Evolutionary conservation across 495 filamentous ascomycete species (phyloP).

Genomic region (Margaritispora aquatica): DNA sequence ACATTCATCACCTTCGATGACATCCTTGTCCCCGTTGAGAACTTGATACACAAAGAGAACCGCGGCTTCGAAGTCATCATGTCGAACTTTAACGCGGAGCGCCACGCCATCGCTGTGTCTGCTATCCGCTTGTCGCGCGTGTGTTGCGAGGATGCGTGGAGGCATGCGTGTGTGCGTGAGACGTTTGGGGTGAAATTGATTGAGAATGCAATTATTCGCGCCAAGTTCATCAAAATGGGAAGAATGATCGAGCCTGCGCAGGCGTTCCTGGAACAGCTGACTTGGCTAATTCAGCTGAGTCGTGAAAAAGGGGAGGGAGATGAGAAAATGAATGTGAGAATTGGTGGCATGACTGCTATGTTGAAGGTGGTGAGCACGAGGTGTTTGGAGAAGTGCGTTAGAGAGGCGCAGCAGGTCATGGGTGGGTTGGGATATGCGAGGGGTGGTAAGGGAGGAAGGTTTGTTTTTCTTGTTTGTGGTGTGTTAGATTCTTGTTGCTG

Average conservation of each 20-base stretch:
- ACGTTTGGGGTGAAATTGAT: slow-evolving; percentile 44
- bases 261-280: slow-evolving; percentile 42
- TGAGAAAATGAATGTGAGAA: slow-evolving; percentile 34
- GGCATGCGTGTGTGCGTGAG: slow-evolving; percentile 40
- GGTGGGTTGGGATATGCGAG: slow-evolving; percentile 28
- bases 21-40: slow-evolving; percentile 37
- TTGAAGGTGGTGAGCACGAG: slow-evolving; percentile 23
- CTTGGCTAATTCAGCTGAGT: slow-evolving; percentile 25
- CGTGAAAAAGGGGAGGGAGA: slow-evolving; percentile 31
- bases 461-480: background rate
- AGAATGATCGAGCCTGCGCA: slow-evolving; percentile 43
- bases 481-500: background rate
- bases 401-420: slow-evolving; percentile 28
- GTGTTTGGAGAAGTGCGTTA: slow-evolving; percentile 22
- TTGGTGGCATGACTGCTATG: slow-evolving; percentile 38
- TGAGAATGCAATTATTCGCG: slow-evolving; percentile 38
- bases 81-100: slow-evolving; percentile 46
- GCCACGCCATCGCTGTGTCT: slow-evolving; percentile 36
- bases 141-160: slow-evolving; percentile 43
- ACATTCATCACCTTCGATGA: slow-evolving; percentile 44
- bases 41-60: slow-evolving; percentile 41
- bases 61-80: slow-evolving; percentile 44
- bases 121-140: slow-evolving; percentile 39
- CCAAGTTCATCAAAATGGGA: slow-evolving; percentile 43
- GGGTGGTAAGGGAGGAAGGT: slow-evolving; percentile 29